These are phyloP conservation scores for Trichoderma endophyticum DNA, from an alignment of 2,329 filamentous ascomycete species.

Conservation along the genomic window DNA sequence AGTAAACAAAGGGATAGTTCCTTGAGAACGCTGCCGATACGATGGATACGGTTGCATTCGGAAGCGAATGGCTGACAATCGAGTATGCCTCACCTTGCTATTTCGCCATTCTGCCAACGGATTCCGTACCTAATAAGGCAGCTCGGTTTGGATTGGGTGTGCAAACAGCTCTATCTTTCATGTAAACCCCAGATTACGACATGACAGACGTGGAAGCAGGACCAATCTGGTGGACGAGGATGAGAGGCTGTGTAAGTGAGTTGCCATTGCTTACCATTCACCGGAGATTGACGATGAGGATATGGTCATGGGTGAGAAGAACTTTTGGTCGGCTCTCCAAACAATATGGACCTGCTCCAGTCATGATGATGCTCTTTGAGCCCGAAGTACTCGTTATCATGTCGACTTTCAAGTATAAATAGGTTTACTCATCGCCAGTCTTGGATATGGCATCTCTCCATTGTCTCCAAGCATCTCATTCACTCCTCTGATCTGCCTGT, in stretches of 20 bases:
- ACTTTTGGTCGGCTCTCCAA: background rate
- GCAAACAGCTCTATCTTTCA: background rate
- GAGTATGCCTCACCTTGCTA: background rate
- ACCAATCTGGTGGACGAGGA: background rate
- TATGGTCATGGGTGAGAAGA: background rate
- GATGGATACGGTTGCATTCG: background rate
- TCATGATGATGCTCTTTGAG: background rate
- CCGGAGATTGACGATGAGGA: background rate
- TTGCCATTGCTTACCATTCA: background rate
- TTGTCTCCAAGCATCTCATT: background rate
- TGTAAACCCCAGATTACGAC: background rate
- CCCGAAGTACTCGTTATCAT: background rate
- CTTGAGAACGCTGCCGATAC: background rate
- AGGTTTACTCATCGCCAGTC: background rate
- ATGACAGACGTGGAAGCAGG: background rate
- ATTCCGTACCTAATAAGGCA: background rate
- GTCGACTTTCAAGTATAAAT: constrained; percentile 1
- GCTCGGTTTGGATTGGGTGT: background rate
- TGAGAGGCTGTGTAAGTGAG: background rate
- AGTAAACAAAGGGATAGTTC: background rate
- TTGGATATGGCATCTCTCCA: background rate
- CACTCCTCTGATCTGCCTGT: background rate
- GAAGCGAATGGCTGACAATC: background rate
- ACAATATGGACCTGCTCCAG: background rate
- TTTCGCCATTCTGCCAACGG: background rate